Base-by-base conservation (phyloP, 2,329 filamentous ascomycete genomes). In the Phaeosphaeriaceae sp. region DNA sequence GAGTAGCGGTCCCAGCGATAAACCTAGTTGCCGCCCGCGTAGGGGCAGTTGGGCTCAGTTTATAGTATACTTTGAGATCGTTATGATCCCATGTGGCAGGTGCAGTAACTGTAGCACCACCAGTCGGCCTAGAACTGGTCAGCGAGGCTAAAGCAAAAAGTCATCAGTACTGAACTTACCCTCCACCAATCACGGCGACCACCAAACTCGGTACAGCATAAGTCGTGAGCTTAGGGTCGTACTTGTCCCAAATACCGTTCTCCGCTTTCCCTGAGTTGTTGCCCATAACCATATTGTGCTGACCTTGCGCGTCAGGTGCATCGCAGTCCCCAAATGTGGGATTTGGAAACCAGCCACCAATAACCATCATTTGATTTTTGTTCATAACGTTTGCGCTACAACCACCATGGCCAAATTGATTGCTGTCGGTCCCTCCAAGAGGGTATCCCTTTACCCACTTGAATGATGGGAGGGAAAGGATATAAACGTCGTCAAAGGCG, bases 401-500 rank as follows among this genome's bases (percentile, higher is more conserved):
- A 21, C 84, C 74, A 20, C 79, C 81, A 64, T 86, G 79, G 55
- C 84, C 82, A 35, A 60, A 60, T 23, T 77, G 73, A 34, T 38
- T 50, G 1, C 74, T 76, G 12, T 66, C 63, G 47, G 76, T 71
- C 11, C 48, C 42, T 39, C 75, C 68, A 37, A 68, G 69, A 11
- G 78, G 79, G 46, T 77, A 82, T 57, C 79, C 76, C 54, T 81
- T 82, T 54, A 86, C 81, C 85, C 85, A 88, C 3, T 76, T 81
- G 67, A 87, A 88, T 1, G 82, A 81, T 1, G 85, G 85, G 13
- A 88, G 74, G 6, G 80, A 79, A 16, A 87, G 75, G 46, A 87
- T 81, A 60, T 85, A 87, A 46, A 83, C 77, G 69, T 87, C 84
- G 60, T 86, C 82, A 60, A 78, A 87, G 17, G 82, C 84, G 12